Conservation (phyloP, 2,329 filamentous ascomycete genomes). For the Orbilia javanica region DNA sequence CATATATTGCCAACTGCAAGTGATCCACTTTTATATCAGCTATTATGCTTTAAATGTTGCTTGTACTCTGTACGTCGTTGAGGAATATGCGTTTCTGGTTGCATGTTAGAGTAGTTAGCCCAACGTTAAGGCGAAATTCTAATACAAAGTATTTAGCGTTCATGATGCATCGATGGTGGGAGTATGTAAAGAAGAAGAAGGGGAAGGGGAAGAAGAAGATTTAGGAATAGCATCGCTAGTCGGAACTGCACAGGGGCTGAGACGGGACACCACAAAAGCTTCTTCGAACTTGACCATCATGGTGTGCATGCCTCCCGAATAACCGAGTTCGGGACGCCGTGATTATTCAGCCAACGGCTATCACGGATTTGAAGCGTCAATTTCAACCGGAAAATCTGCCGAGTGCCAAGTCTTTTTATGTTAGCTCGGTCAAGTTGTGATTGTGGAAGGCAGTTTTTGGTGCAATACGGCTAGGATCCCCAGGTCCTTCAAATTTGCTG, state of each 20-base stretch:
- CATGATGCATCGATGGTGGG: too few relatives aligned
- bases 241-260: slow-evolving; percentile 7
- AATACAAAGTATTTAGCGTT: too few relatives aligned
- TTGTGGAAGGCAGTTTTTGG: neutral
- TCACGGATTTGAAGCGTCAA: neutral
- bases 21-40: too few relatives aligned
- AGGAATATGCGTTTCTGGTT: too few relatives aligned
- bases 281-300: neutral
- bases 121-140: too few relatives aligned
- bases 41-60: too few relatives aligned
- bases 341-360: slow-evolving; percentile 25
- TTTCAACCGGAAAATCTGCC: slow-evolving; percentile 7
- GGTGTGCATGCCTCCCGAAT: too few relatives aligned
- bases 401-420: slow-evolving; percentile 7
- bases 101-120: too few relatives aligned
- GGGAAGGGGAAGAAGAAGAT: neutral
- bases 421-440: neutral
- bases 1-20: too few relatives aligned
- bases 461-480: too few relatives aligned
- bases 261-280: neutral
- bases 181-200: neutral
- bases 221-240: neutral
- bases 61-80: too few relatives aligned
- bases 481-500: too few relatives aligned
- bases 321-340: slow-evolving; percentile 8